These are phyloP conservation scores for Botryotinia convoluta DNA, from an alignment of 2,329 filamentous ascomycete genomes.

Conservation along the genomic window DNA sequence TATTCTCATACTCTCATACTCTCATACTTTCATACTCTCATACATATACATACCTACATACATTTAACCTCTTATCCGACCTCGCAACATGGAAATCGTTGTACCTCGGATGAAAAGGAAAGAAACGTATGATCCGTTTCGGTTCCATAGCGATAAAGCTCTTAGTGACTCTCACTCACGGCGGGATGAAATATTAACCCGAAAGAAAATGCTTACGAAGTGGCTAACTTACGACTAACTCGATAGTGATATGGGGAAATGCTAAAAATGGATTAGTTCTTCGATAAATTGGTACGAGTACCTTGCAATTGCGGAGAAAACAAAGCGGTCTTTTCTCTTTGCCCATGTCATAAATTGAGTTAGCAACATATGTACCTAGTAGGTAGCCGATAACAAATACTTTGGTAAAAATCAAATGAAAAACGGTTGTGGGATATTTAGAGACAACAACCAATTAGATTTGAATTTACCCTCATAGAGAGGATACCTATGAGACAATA, in stretches of 20 bases:
- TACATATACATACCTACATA: not conserved
- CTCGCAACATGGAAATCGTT: not conserved
- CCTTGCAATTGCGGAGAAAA: constrained; percentile 14
- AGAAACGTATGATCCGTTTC: not conserved
- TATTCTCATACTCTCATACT: not conserved
- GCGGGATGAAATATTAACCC: not conserved
- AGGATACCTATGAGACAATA: not conserved
- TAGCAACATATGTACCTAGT: not conserved
- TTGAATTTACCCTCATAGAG: not conserved
- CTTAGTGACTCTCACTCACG: not conserved
- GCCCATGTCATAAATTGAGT: not conserved
- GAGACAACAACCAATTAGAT: not conserved
- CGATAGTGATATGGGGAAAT: constrained; percentile 8
- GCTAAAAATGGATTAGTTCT: not conserved
- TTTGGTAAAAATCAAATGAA: not conserved
- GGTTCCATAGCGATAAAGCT: not conserved
- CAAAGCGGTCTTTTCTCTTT: not conserved
- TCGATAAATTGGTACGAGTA: not conserved
- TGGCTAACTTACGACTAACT: not conserved
- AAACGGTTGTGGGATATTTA: not conserved
- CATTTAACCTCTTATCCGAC: not conserved
- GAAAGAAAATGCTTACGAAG: not conserved
- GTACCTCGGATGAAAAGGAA: not conserved
- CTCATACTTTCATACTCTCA: not conserved
- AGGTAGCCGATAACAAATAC: constrained; percentile 3